A percentile compares a stretch with the other conserved stretches of the same genome.
phyloP scores from a whole-genome alignment of 176 grass and related monocot species.

The Metroxylon sagu region DNA sequence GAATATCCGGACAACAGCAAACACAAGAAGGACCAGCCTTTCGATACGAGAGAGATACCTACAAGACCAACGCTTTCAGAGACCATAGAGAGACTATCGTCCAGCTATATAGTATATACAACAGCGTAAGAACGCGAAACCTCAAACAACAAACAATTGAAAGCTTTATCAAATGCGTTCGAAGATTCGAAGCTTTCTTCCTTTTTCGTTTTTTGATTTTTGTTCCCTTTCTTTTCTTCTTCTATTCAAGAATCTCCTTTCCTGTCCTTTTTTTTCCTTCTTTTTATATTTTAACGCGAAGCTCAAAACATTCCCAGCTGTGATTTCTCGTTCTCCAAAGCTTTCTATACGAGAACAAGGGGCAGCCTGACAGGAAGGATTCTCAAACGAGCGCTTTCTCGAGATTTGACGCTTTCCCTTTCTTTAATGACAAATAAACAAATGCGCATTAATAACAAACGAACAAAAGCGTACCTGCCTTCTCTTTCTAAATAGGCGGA shows the following conservation, averaged over 20 bases:
- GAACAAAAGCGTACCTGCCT: too few relatives aligned
- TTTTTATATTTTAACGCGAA: constrained; percentile 35
- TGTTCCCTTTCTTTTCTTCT: constrained; percentile 17
- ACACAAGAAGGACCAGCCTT: constrained; percentile 35
- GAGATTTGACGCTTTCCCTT: constrained; percentile 6
- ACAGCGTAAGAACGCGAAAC: neutral
- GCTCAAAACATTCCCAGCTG: constrained; percentile 34
- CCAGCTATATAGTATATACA: constrained; percentile 19
- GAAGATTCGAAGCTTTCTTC: constrained; percentile 52
- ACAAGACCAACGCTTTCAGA: constrained; percentile 20
- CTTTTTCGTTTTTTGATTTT: constrained; percentile 24
- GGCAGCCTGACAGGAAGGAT: constrained; percentile 9
- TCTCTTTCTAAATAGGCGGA: too few relatives aligned
- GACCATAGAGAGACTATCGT: constrained; percentile 12
- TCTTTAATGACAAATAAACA: too few relatives aligned
- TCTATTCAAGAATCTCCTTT: constrained; percentile 45
- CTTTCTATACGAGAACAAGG: neutral
- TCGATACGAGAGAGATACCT: constrained; percentile 17
- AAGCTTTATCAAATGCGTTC: constrained; percentile 63
- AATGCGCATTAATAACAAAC: too few relatives aligned
- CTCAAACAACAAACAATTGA: constrained; percentile 25
- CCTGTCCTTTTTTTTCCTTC: constrained; percentile 29
- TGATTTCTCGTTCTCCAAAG: constrained; percentile 37
- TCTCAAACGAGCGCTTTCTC: neutral
- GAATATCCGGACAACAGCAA: constrained; percentile 50